Conservation (phyloP, 2,329 filamentous ascomycete genomes). For the Blastomyces silverae region DNA sequence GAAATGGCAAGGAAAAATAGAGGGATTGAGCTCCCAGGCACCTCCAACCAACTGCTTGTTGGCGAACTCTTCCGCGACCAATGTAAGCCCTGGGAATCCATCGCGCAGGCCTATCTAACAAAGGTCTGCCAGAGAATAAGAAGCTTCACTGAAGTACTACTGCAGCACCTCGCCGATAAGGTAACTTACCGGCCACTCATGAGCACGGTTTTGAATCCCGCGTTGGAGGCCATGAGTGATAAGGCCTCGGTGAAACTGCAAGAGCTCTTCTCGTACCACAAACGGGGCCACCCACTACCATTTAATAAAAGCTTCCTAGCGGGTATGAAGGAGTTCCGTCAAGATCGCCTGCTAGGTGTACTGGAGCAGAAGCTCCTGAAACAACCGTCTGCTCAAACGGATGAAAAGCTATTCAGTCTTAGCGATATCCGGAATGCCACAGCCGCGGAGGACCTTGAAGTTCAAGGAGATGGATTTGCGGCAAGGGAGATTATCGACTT, state of each 20-base stretch:
- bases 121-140: background rate
- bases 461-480: background rate
- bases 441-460: too few species aligned
- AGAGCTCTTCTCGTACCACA: background rate
- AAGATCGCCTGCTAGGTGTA: too few species aligned
- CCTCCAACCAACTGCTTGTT: conserved; percentile 54
- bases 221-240: background rate
- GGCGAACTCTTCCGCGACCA: conserved; percentile 56
- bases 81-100: conserved; percentile 47
- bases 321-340: too few species aligned
- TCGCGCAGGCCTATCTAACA: conserved; percentile 24
- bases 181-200: background rate
- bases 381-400: too few species aligned
- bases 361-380: too few species aligned
- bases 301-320: background rate
- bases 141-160: background rate
- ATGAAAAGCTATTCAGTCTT: background rate
- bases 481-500: background rate
- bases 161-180: background rate
- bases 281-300: background rate
- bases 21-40: conserved; percentile 53
- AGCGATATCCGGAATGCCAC: background rate
- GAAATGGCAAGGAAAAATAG: conserved; percentile 38
- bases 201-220: background rate
- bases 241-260: background rate